Conservation (phyloP, 1,284 basidiomycete species). For the Sanghuangporus sanghuang region DNA sequence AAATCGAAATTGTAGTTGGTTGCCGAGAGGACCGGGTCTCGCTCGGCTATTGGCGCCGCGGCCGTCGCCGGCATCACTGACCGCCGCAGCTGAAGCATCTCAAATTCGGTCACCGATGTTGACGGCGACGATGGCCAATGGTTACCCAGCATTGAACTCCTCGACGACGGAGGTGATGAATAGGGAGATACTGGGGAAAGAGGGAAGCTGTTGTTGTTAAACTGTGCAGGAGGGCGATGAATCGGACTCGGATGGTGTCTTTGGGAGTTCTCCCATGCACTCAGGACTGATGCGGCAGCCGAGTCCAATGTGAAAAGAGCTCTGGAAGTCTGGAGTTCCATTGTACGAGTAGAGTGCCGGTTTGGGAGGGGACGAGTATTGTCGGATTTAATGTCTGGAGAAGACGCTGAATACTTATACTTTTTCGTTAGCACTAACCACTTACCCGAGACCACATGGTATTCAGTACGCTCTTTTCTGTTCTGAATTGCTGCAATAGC, state of each 20-base stretch:
- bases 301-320: neutral
- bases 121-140: constrained; percentile 5
- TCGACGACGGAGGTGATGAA: neutral
- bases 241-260: neutral
- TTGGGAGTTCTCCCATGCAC: constrained; percentile 8
- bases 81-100: constrained; percentile 5
- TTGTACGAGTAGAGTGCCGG: neutral
- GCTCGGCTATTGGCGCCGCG: neutral
- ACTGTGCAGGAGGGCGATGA: neutral
- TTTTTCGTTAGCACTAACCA: neutral
- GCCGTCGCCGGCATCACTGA: neutral
- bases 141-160: neutral
- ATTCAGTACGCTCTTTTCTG: neutral
- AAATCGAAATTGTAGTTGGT: constrained; percentile 13
- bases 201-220: neutral
- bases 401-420: neutral
- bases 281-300: neutral
- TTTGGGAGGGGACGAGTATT: neutral
- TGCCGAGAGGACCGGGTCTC: neutral
- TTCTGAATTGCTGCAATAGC: neutral
- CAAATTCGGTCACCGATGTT: constrained; percentile 10
- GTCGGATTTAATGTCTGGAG: neutral
- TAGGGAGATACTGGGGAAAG: neutral
- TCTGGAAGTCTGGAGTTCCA: neutral
- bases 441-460: neutral